Conservation (phyloP, 2,329 filamentous ascomycete genomes). For the Scedosporium aurantiacum region DNA sequence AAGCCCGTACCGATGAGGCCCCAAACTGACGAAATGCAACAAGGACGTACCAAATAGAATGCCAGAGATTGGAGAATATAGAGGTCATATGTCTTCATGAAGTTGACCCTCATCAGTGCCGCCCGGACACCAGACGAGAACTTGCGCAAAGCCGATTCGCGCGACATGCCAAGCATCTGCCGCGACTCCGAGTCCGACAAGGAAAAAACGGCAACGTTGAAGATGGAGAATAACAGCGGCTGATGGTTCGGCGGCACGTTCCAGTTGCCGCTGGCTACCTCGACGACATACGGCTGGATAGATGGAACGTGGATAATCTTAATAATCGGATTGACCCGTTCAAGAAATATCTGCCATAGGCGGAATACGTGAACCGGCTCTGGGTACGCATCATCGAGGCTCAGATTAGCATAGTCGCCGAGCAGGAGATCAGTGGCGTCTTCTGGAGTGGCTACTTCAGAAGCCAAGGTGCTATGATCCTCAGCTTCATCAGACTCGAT, state of each 20-base stretch:
- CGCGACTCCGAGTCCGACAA: constrained; percentile 44
- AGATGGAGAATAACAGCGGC: constrained; percentile 54
- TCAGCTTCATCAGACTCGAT: constrained; percentile 37
- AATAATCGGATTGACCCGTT: constrained; percentile 63
- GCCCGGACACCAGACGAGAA: constrained; percentile 41
- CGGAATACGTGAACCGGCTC: constrained; percentile 54
- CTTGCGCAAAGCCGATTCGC: constrained; percentile 36
- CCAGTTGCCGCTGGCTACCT: constrained; percentile 46
- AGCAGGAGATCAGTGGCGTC: constrained; percentile 41
- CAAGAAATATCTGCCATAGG: constrained; percentile 65
- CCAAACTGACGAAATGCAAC: neutral
- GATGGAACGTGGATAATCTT: constrained; percentile 65
- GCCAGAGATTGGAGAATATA: constrained; percentile 47
- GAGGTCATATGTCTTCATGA: constrained; percentile 48
- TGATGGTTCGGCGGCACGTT: constrained; percentile 47
- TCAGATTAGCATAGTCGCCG: constrained; percentile 26
- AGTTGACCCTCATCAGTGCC: constrained; percentile 40
- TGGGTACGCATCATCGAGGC: constrained; percentile 47
- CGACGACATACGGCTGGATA: constrained; percentile 52
- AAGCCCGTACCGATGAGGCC: neutral
- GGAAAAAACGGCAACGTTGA: constrained; percentile 47
- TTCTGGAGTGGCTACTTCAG: constrained; percentile 39
- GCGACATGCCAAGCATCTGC: constrained; percentile 37
- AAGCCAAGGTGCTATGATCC: constrained; percentile 36
- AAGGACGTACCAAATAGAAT: constrained; percentile 38